Base-by-base conservation (phyloP, 83 land plant species). In the Diphasiastrum complanatum region DNA sequence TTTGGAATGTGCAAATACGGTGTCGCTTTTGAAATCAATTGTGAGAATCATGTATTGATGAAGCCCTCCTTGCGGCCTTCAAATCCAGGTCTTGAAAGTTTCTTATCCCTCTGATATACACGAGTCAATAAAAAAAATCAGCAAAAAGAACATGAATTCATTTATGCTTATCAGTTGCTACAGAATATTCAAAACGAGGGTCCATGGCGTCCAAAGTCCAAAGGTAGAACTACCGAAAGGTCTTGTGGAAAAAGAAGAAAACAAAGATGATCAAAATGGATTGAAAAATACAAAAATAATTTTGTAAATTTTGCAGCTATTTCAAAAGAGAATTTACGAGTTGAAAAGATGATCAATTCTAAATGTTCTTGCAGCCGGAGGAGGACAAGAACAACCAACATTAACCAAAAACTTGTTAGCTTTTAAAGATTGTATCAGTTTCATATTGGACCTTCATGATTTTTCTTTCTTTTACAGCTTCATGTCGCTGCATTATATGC, bases 61-160 rank as follows among this genome's bases (percentile, higher is more conserved):
- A 75, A 91, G 1, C 90, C 95, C 19, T 78, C 78, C 51, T 85
- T 84, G 36, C 97, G 82, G 18, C 97, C 97, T 68, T 91, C 97
- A 71, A 91, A 91, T n/a, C 97, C 97, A 26, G 97, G 97, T 63
- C 95, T 64, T 68, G 79, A 47, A 12, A 84, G 80, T 78, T 89
- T 89, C 77, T 89, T 89, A 64, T 89, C 96, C 50, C 96, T 72
- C 85, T 78, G 79, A 18, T 14, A 11, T 19, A 49, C 10, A n/a
- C n/a, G n/a, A n/a, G n/a, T n/a, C 70, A 60, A 29, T 33, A 41
- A 36, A n/a, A 70, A 66, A 51, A 47, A 40, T 2, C 27, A 19
- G 25, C 33, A 10, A 20, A 5, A 20, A 1, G 11, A 4, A n/a
- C 4, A 14, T 23, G 48, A 46, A 47, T 3, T 33, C 65, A 19